Conservation (phyloP, 495 filamentous ascomycete species). For the Neurospora sublineolata region DNA sequence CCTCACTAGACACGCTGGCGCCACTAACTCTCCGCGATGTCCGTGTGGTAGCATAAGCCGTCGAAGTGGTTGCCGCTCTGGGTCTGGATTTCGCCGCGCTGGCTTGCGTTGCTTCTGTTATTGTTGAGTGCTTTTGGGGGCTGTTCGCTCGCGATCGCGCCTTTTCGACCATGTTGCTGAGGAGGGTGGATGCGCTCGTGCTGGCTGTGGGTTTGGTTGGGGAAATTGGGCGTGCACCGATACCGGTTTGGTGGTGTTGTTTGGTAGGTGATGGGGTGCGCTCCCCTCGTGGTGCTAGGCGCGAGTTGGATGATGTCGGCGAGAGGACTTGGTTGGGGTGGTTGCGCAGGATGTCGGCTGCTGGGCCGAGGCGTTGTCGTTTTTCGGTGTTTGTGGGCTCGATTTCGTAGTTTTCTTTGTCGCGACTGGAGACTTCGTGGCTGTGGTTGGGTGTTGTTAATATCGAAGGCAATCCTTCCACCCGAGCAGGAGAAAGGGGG, state of each 20-base stretch:
- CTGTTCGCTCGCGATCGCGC: constrained; percentile 29
- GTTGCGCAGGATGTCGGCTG: constrained; percentile 15
- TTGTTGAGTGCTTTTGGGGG: constrained; percentile 5
- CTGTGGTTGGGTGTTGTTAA: constrained; percentile 25
- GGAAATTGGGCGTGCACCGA: constrained; percentile 28
- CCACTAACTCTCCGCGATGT: constrained; percentile 35
- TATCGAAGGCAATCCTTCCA: neutral
- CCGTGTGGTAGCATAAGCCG: constrained; percentile 24
- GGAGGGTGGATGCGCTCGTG: constrained; percentile 17
- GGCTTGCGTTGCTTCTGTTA: constrained; percentile 7
- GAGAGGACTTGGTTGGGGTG: constrained; percentile 51
- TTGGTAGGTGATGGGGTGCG: constrained; percentile 5
- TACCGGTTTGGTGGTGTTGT: constrained; percentile 24
- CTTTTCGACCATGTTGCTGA: constrained; percentile 52
- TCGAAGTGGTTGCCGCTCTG: constrained; percentile 10
- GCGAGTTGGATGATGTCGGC: constrained; percentile 70
- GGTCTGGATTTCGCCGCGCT: constrained; percentile 25
- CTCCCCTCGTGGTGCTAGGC: constrained; percentile 38
- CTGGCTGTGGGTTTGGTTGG: constrained; percentile 30
- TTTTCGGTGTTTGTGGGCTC: constrained; percentile 41
- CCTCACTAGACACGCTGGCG: constrained; percentile 38
- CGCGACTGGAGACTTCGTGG: constrained; percentile 50
- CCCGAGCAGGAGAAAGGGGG: neutral
- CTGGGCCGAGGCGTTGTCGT: constrained; percentile 19
- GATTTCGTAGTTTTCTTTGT: constrained; percentile 63